Evolutionary conservation across 2,329 filamentous ascomycete genomes (phyloP), one percentile per base, ranked within the genome.

Genomic region (Colletotrichum sp.): DNA sequence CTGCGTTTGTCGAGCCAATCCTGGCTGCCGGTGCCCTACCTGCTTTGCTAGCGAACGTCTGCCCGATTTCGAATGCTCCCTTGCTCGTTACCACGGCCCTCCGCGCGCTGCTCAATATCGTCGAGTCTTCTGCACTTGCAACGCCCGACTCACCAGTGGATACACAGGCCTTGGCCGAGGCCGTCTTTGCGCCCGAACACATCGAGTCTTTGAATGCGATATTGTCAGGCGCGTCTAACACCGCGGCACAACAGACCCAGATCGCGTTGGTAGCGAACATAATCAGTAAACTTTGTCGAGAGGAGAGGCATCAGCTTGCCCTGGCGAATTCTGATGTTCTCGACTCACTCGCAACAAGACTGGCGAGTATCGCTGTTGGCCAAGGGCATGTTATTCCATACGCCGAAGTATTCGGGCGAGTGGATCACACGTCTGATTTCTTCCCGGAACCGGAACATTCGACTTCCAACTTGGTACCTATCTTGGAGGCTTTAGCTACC

Each of bases 401-500:
- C 4, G 91, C 93, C 6, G 91, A 93, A 69, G 81, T 88, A 3
- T 82, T 89, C 60, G 88, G 90, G 34, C 85, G 86, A n/a, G 85
- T 86, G 34, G 89, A 93, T 71, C 90, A 90, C 9, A 81, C 93
- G 39, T 83, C 88, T 68, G 89, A 90, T 9, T 86, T 88, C 24
- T 89, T 95, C 63, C 94, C 94, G 4, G 85, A 89, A 5, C 88
- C 93, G 28, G 91, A 94, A 9, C 89, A 91, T 3, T 85, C 88
- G 16, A 87, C 86, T 18, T 88, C 91, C 30, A 91, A 90, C 75
- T 85, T 98, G 52, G 89, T 92, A 3, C 92, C 92, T 12, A 90
- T 98, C 22, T 86, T 99, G 8, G 93, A 95, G 77, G 95, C 96
- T 0, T 91, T 98, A 67, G 90, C 93, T 24, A 90, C 93, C 62